phyloP scores from a whole-genome alignment of 2,329 filamentous ascomycete species.

The Epicoccum nigrum region DNA sequence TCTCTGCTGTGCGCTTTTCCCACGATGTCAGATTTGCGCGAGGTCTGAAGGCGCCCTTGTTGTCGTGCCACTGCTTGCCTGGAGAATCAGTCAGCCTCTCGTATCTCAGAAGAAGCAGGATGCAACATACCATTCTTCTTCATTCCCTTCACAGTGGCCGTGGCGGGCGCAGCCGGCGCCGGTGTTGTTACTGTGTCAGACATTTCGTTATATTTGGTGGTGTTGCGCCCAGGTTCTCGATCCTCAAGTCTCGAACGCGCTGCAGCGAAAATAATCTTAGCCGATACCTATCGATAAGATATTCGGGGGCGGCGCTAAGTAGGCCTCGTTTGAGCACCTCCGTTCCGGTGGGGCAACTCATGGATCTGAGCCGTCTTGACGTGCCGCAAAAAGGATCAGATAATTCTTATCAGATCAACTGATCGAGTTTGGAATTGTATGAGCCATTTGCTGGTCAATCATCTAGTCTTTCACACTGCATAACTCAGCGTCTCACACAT shows the following conservation, averaged over 20 bases:
- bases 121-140: constrained; percentile 75
- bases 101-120: background rate
- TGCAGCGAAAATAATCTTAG: constrained; percentile 30
- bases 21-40: constrained; percentile 78
- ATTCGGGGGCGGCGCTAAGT: constrained; percentile 2
- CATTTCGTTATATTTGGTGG: constrained; percentile 30
- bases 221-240: constrained; percentile 10
- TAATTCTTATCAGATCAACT: constrained; percentile 34
- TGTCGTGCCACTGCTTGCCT: constrained; percentile 95
- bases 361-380: constrained; percentile 3
- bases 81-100: constrained; percentile 23
- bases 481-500: constrained; percentile 16
- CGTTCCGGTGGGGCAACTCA: constrained; percentile 14
- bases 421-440: constrained; percentile 6
- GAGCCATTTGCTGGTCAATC: constrained; percentile 26
- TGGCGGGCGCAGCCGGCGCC: constrained; percentile 51
- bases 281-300: constrained; percentile 30
- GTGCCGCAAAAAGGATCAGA: background rate
- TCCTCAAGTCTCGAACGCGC: constrained; percentile 23
- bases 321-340: constrained; percentile 6
- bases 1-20: constrained; percentile 73
- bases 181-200: constrained; percentile 43
- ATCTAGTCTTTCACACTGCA: constrained; percentile 20
- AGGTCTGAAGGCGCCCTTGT: constrained; percentile 85
- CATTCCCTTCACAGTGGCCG: constrained; percentile 61